Evolutionary conservation across 495 filamentous ascomycete genomes (phyloP), one percentile per base, ranked within the genome.

Genomic region (Annulohypoxylon nitens): DNA sequence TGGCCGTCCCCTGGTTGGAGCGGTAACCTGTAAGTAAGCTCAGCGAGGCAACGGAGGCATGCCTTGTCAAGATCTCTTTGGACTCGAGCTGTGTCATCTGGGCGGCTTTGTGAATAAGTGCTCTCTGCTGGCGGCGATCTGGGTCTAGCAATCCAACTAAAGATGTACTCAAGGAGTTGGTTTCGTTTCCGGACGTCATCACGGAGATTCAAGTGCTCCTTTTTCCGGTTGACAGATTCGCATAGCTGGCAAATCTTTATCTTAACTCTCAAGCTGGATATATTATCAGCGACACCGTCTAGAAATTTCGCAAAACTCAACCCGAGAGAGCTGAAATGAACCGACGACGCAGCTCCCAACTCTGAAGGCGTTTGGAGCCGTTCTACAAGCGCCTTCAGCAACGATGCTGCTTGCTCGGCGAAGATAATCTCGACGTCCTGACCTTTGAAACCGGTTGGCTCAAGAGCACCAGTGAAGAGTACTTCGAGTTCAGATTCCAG

Each of bases 101-200:
- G 81, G 5, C 84, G 82, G 36, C 33, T 75, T 67, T 45, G 63
- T 64, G 12, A 76, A 74, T 63, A 60, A 26, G 39, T 50, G 8
- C 36, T 16, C 20, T 83, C 82, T 10, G 65, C 51, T 20, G 53
- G 69, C 5, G 84, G 83, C 7, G 84, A 85, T 20, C 80, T 83
- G 33, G 88, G 86, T 26, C 87, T 79, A 18, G 87, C 86, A 72
- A 91, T 90, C 89, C 89, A 91, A 58, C 85, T 83, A 50, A 89
- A 89, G 47, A 90, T 85, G 61, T 89, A 88, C 70, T 90, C 88
- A 16, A 91, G 79, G 12, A 91, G 76, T 69, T 90, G 88, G 65
- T 91, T 91, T 37, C 89, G 81, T 59, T 89, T 89, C 25, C 89
- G 84, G 48, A 91, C 86, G 71, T 90, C 89, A 55, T 91, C 89